These are phyloP conservation scores for Penicillium bovifimosum DNA, from an alignment of 495 filamentous ascomycete genomes.

Conservation along the genomic window DNA sequence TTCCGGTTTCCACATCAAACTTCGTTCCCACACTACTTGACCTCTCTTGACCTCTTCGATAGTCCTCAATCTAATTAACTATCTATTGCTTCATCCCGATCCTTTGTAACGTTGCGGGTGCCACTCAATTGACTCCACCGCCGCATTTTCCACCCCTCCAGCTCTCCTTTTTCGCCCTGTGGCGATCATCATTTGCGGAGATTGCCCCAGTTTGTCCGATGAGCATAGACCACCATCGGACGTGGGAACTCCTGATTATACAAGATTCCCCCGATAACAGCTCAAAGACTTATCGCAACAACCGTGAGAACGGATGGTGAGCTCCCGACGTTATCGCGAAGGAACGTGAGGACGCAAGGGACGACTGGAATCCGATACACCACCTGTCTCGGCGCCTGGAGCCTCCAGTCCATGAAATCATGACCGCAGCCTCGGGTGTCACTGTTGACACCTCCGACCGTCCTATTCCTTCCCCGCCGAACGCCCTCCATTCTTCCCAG, in stretches of 20 bases:
- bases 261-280: neutral
- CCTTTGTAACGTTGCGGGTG: neutral
- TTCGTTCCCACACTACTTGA: neutral
- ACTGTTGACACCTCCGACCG: constrained; percentile 17
- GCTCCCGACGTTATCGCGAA: constrained; percentile 8
- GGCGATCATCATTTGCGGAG: constrained; percentile 25
- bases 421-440: constrained; percentile 22
- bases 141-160: constrained; percentile 22
- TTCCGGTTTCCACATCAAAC: no score
- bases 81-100: neutral
- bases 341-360: constrained; percentile 16
- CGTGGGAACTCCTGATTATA: neutral
- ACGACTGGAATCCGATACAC: constrained; percentile 8
- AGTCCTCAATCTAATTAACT: neutral
- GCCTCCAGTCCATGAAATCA: constrained; percentile 25
- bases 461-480: constrained; percentile 6
- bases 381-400: constrained; percentile 7
- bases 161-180: constrained; percentile 23
- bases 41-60: neutral
- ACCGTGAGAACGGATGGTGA: constrained; percentile 21
- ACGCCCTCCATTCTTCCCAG: constrained; percentile 7
- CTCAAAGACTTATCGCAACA: neutral
- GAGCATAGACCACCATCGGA: constrained; percentile 15
- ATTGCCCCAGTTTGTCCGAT: constrained; percentile 17
- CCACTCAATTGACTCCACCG: constrained; percentile 8